Evolutionary conservation across 495 filamentous ascomycete species (phyloP), one percentile per base, ranked within the genome.

Genomic region (Penicillium chermesinum): DNA sequence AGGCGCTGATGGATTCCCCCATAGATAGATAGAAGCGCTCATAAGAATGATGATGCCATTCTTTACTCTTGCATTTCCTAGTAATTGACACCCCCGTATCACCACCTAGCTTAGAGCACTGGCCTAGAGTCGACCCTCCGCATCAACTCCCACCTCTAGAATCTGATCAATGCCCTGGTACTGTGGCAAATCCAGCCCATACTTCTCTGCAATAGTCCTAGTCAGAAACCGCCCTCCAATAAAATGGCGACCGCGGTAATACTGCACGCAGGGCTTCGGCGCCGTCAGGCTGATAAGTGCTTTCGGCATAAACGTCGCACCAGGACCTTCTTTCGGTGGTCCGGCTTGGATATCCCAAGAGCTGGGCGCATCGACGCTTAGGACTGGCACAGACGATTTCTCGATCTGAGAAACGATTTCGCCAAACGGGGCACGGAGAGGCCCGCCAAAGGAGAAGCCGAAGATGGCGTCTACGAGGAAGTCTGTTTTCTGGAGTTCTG

Each of bases 401-500:
- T 85, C 79, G 43, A 98, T 76, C 13, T 87, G 83, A 27, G 77
- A 72, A 55, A 98, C 90, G 16, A 96, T 84, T 2, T 77, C 70
- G 0, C 82, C 82, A 59, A 97, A 97, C 0, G 93, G 93, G 51
- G 94, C 90, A 5, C 93, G 85, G 27, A 98, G 82, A 41, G 89
- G 81, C 9, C 89, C 91, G n/a, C 83, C 83, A 71, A 97, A 97
- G 56, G 86, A 90, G 75, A 97, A 98, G 34, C 90, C 93, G 60
- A 98, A 98, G 59, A 98, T 88, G 34, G 94, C 89, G 67, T 98
- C 93, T 48, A 98, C 74, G 40, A 98, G 73, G 55, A 95, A 85
- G 61, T 94, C 79, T 16, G 85, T 74, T 38, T 80, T 71, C 50
- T 75, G 66, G 4, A 95, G 62, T 8, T 87, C 83, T 2, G 66